Evolutionary conservation across 768 basidiomycete species (phyloP), one percentile per base, ranked within the genome.

Genomic region (Boletellus ananas): DNA sequence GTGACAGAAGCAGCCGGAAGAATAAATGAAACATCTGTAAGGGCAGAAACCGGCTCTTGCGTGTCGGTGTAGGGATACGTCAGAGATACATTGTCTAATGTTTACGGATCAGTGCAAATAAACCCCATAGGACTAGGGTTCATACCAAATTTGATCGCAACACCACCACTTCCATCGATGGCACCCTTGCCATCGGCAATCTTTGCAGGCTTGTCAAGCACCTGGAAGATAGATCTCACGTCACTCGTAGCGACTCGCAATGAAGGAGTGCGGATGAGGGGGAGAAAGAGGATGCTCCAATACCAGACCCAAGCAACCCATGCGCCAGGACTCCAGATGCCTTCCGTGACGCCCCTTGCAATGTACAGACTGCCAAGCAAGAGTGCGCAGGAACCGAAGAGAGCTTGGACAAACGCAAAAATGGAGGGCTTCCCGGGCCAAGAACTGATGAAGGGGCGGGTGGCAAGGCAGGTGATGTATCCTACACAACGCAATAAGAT

Each of bases 81-180:
- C 70, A 97, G 94, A 58, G 68, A 77, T 57, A 95, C 94, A 58
- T 95, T 83, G 23, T 91, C 87, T 90, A 51, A 49, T 23, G 6
- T 13, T 3, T 4, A 12, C 12, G 6, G 5, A 31, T 56, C 14
- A 65, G 51, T 2, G 10, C 4, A 17, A 31, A 14, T n/a, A 2
- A 11, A 18, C 4, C 4, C 2, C n/a, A 21, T 4, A 16, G 33
- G 29, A 2, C 9, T 21, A 47, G 4, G 0, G 38, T 25, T 70
- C 80, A 37, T 45, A 90, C 90, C 85, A 64, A 98, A 96, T 63
- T 90, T 91, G 61, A 97, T 87, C 64, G 86, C 83, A 4, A 93
- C 85, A 45, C 84, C 76, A 16, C 79, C 70, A 8, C 91, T 78
- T 39, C 85, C 71, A 21, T 96, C 77, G 43, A 90, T 83, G 13